These are phyloP conservation scores for Schizophyllum amplum DNA, from an alignment of 1,284 basidiomycete species.

Conservation along the genomic window DNA sequence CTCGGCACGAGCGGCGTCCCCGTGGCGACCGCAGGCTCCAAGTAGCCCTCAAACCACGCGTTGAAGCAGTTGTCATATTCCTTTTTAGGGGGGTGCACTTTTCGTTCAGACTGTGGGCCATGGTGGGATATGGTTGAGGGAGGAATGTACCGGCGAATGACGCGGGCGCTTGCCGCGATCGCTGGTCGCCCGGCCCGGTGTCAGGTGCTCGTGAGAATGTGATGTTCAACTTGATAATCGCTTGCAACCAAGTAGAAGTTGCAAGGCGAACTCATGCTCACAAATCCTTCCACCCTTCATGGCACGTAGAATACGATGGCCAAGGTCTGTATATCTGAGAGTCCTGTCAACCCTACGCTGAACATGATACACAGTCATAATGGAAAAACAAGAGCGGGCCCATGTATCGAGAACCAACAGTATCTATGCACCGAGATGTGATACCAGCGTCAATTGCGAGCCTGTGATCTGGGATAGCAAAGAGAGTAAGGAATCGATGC, in stretches of 20 bases:
- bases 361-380: background rate
- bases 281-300: no score
- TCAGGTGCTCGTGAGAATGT: no score
- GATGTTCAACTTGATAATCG: no score
- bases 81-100: slow-evolving; percentile 88
- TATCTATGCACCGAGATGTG: background rate
- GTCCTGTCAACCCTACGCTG: background rate
- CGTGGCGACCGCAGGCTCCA: slow-evolving; percentile 62
- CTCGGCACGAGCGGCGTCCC: slow-evolving; percentile 33
- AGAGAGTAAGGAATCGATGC: background rate
- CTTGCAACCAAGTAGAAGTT: no score
- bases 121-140: slow-evolving; percentile 17
- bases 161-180: background rate
- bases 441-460: background rate
- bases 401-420: background rate
- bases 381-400: no score
- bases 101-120: slow-evolving; percentile 68
- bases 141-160: background rate
- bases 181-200: no score
- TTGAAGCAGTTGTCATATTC: slow-evolving; percentile 94
- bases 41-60: slow-evolving; percentile 92
- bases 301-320: no score
- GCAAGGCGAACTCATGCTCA: no score
- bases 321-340: no score
- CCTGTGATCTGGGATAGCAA: background rate